These are phyloP conservation scores for Neonectria ditissima DNA, from an alignment of 2,329 filamentous ascomycete species.

Conservation along the genomic window DNA sequence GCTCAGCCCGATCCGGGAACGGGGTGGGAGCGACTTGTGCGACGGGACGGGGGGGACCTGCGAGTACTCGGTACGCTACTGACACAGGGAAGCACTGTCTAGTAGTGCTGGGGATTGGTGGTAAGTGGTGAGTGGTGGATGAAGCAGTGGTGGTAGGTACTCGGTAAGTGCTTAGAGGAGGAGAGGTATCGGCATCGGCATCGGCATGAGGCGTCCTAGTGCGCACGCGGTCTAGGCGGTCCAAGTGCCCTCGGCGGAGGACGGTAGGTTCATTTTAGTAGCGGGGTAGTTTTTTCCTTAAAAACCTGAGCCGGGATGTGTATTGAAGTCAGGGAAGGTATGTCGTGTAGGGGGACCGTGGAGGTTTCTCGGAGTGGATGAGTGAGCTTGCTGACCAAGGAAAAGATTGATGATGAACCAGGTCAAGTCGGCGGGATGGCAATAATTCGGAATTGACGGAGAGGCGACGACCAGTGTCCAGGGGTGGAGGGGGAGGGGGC, in stretches of 20 bases:
- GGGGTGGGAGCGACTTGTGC: constrained; percentile 23
- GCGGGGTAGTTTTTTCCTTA: constrained; percentile 26
- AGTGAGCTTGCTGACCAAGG: constrained; percentile 28
- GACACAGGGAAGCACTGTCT: no score
- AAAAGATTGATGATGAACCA: constrained; percentile 37
- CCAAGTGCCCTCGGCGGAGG: constrained; percentile 8
- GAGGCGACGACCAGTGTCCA: constrained; percentile 8
- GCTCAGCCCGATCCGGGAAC: constrained; percentile 25
- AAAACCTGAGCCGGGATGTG: constrained; percentile 18
- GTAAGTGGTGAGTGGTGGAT: neutral
- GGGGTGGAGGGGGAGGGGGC: no score
- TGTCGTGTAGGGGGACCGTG: neutral
- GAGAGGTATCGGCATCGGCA: constrained; percentile 12
- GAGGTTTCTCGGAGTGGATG: neutral
- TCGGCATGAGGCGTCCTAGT: constrained; percentile 28
- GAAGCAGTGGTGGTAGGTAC: neutral
- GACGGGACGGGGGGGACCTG: constrained; percentile 4
- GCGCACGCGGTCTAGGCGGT: neutral
- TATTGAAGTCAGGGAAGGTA: constrained; percentile 9
- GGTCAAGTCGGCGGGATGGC: constrained; percentile 29
- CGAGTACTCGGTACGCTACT: neutral
- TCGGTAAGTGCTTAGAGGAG: no score
- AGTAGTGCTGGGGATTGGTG: neutral
- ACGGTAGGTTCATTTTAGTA: constrained; percentile 34
- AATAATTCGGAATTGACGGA: constrained; percentile 28